Conservation (phyloP, 2,329 filamentous ascomycete species). For the Penicillium sp. region DNA sequence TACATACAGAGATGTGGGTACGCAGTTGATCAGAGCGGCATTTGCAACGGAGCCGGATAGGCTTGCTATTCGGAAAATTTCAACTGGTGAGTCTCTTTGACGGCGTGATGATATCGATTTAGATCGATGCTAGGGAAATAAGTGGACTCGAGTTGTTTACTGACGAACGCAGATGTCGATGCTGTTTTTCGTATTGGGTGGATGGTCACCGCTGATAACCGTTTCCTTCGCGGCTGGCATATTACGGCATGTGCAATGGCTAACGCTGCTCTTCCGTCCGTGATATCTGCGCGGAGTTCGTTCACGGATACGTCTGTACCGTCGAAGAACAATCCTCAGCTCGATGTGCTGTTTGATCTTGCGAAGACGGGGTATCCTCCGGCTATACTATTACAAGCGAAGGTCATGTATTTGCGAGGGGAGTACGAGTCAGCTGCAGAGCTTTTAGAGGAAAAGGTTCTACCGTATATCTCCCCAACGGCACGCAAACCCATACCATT, state of each 20-base stretch:
- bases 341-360: slow-evolving; percentile 16
- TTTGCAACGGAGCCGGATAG: slow-evolving; percentile 9
- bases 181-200: slow-evolving; percentile 26
- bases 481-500: not conserved
- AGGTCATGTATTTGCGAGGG: slow-evolving; percentile 24
- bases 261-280: slow-evolving; percentile 18
- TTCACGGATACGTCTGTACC: slow-evolving; percentile 1
- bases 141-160: not conserved
- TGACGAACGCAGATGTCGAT: slow-evolving; percentile 21
- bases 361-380: slow-evolving; percentile 28
- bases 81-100: slow-evolving; percentile 12
- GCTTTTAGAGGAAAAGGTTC: slow-evolving; percentile 27
- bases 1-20: slow-evolving; percentile 18
- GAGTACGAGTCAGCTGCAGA: slow-evolving; percentile 21
- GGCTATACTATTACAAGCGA: slow-evolving; percentile 31
- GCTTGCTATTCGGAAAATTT: slow-evolving; percentile 15
- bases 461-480: slow-evolving; percentile 23
- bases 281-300: slow-evolving; percentile 12
- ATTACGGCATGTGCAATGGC: slow-evolving; percentile 22
- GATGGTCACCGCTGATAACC: slow-evolving; percentile 3
- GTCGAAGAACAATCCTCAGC: slow-evolving; percentile 5
- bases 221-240: slow-evolving; percentile 20
- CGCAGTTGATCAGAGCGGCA: slow-evolving; percentile 13
- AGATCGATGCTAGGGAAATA: not conserved
- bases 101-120: not conserved